Conservation (phyloP, 1,139 yeast species). For the Wickerhamiella infanticola region DNA sequence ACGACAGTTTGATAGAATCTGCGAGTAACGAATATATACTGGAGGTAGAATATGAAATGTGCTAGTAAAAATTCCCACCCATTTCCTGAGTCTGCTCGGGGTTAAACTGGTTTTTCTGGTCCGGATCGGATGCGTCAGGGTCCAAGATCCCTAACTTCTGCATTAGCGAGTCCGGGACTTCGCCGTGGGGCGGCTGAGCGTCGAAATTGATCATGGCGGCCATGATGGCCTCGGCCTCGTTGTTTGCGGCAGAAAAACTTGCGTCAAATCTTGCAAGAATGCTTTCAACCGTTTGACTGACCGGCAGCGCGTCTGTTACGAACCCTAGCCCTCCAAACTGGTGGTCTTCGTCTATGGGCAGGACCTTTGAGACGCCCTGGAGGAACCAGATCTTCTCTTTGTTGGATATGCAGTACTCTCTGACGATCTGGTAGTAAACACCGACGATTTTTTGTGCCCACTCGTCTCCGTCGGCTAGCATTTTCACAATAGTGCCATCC, state of each 20-base stretch:
- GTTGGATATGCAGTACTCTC: constrained; percentile 73
- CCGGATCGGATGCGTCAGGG: too few species aligned
- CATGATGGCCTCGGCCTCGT: constrained; percentile 9
- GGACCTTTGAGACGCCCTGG: constrained; percentile 76
- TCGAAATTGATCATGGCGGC: constrained; percentile 4
- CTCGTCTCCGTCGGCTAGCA: constrained; percentile 70
- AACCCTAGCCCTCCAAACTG: constrained; percentile 26
- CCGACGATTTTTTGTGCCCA: constrained; percentile 84
- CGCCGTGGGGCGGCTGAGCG: not conserved
- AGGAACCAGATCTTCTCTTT: constrained; percentile 86
- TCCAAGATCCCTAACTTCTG: not conserved
- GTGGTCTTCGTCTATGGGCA: constrained; percentile 29
- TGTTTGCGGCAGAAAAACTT: constrained; percentile 13
- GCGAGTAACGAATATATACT: too few species aligned
- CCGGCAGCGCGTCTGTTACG: constrained; percentile 23
- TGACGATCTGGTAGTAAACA: constrained; percentile 64
- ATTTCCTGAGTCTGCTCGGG: not conserved
- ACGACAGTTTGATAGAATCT: not conserved
- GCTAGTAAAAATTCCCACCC: not conserved
- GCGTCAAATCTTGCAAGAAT: constrained; percentile 15
- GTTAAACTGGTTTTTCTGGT: not conserved
- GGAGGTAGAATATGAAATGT: too few species aligned
- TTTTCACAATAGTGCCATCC: constrained; percentile 59
- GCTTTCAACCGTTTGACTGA: constrained; percentile 15
- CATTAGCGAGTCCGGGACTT: not conserved